A percentile compares a stretch with the other conserved stretches of the same genome.
Evolutionary conservation across 2,329 filamentous ascomycete species (phyloP).

Genomic region (Monosporascus sp.): DNA sequence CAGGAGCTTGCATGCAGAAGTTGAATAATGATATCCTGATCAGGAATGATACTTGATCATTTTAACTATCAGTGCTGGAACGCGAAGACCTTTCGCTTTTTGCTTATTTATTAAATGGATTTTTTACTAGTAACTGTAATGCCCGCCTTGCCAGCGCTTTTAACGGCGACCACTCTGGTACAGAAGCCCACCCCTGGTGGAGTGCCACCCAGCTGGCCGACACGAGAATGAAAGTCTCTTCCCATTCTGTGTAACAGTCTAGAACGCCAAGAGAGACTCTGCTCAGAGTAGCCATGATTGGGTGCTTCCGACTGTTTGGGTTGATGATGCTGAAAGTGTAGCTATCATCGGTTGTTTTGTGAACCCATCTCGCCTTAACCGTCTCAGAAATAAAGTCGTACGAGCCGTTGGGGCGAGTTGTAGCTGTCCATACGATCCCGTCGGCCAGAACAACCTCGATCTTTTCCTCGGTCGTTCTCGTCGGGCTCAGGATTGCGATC

Average conservation of each 20-base stretch:
- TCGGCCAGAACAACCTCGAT: conserved; percentile 63
- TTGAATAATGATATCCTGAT: too few relatives aligned
- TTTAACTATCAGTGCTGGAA: too few relatives aligned
- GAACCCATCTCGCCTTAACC: conserved; percentile 65
- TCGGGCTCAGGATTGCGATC: conserved; percentile 63
- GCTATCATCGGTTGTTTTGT: conserved; percentile 44
- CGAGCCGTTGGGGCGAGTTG: conserved; percentile 46
- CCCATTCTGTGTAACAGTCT: conserved; percentile 54
- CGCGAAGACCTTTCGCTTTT: too few relatives aligned
- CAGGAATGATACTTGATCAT: too few relatives aligned
- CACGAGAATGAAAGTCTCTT: conserved; percentile 44
- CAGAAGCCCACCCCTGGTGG: conserved; percentile 35
- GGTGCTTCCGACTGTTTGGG: conserved; percentile 62
- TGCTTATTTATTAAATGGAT: too few relatives aligned
- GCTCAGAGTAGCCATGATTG: conserved; percentile 66
- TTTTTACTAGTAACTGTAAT: too few relatives aligned
- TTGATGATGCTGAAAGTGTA: conserved; percentile 77
- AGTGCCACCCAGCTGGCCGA: conserved; percentile 48
- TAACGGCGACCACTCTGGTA: too few relatives aligned
- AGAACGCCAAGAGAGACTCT: conserved; percentile 61
- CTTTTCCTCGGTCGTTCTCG: conserved; percentile 47
- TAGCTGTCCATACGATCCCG: conserved; percentile 53
- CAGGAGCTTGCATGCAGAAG: too few relatives aligned
- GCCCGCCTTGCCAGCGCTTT: too few relatives aligned
- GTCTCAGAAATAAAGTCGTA: conserved; percentile 60